Evolutionary conservation across 2,329 filamentous ascomycete genomes (phyloP), one percentile per base, ranked within the genome.

Genomic region (Sodiomyces alkalinus): DNA sequence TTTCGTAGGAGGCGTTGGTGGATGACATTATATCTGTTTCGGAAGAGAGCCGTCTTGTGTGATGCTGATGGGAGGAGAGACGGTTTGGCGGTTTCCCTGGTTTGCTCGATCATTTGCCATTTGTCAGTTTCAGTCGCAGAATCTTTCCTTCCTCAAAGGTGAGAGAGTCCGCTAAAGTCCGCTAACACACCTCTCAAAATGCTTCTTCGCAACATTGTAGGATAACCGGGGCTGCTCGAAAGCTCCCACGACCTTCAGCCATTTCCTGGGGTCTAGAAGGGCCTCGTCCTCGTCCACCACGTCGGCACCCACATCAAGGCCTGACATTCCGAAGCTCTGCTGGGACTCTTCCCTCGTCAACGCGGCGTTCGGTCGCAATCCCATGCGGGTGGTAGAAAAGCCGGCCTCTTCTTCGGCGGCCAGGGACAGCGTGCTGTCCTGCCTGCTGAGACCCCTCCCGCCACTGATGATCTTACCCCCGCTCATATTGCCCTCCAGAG

Each of bases 1-100:
- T 94, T 94, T 27, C 90, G 77, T 22, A 96, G 68, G 12, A 96
- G 68, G 12, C 90, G 76, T 50, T 96, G 87, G 48, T 94, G 80
- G 28, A 96, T 78, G 30, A 96, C 68, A 42, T 93, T 80, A 50
- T 92, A 96, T 37, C 86, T 71, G 48, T 94, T 86, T 39, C 85
- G 73, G 54, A 94, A 94, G 24, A 90, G 60, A 3, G 73, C 62
- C 2, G 83, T 93, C 51, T 92, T 93, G 45, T 86, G 79, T 5
- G 74, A 70, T 11, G 83, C 74, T 7, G 70, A 60, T 0, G 92
- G 83, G 37, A 98, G 61, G 22, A 87, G 48, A 2, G 77, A 77
- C 10, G 80, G 69, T 38, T 73, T 73, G 9, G 65, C 62, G 4
- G 63, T 60, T 29, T 76, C 64, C 45, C 71, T 77, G n/a, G n/a